A percentile compares a stretch with the other conserved stretches of the same genome.
These are phyloP conservation scores for Solanum aculeatissimum DNA, from an alignment of 305 asterid genomes.

Conservation along the genomic window DNA sequence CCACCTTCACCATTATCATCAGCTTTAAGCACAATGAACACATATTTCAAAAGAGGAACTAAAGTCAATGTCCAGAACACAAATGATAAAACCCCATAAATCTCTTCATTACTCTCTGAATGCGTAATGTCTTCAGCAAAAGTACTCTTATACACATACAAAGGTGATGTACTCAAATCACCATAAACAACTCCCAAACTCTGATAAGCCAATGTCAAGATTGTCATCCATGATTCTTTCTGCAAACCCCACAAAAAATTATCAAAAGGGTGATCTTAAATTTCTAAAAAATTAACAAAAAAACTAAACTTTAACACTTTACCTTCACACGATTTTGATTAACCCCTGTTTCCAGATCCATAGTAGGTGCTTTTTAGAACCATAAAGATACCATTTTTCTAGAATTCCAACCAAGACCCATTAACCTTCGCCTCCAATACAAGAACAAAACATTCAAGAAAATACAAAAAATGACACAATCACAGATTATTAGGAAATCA, in stretches of 20 bases:
- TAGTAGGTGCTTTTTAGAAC: conserved; percentile 25
- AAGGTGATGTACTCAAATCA: conserved; percentile 88
- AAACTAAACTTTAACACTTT: conserved; percentile 4
- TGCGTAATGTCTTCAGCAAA: conserved; percentile 82
- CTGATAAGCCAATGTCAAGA: conserved; percentile 76
- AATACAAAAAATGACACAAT: conserved; percentile 15
- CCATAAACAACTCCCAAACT: conserved; percentile 95
- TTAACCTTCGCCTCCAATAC: conserved; percentile 23
- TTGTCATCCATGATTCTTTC: conserved; percentile 80
- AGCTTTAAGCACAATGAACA: conserved; percentile 78
- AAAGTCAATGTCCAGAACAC: conserved; percentile 84
- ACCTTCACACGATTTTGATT: conserved; percentile 61
- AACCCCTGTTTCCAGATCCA: conserved; percentile 80
- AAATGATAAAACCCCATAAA: conserved; percentile 75
- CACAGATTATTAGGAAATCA: background rate
- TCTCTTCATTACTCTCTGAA: conserved; percentile 80
- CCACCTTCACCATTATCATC: conserved; percentile 99
- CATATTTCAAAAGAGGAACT: conserved; percentile 72
- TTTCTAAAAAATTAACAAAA: background rate
- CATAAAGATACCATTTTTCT: conserved; percentile 28
- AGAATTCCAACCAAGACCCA: conserved; percentile 20
- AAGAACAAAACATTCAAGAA: conserved; percentile 28
- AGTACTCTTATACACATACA: conserved; percentile 83
- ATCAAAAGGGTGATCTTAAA: background rate
- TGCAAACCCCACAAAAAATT: conserved; percentile 20